Conservation (phyloP, 106 monocot species). For the Amphibolis antarctica region DNA sequence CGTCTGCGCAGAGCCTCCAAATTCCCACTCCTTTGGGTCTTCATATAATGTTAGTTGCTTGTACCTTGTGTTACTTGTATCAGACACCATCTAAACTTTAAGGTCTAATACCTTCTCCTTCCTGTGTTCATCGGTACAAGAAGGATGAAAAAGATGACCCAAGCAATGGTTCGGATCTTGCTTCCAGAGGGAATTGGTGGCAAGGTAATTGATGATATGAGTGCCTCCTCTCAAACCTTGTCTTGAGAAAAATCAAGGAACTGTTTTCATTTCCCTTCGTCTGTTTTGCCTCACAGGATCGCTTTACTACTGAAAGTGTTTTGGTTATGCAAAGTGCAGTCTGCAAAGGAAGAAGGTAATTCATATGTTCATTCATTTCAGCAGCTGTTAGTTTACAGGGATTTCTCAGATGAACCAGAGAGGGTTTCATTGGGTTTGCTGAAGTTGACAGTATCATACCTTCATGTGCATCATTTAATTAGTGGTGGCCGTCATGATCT, state of each 20-base stretch:
- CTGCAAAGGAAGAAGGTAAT: not conserved
- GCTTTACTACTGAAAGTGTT: slow-evolving; percentile 8
- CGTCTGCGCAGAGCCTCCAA: slow-evolving; percentile 11
- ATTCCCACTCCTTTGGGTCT: not conserved
- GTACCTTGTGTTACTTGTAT: not conserved
- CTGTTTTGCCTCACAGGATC: not conserved
- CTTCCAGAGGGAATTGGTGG: slow-evolving; percentile 16
- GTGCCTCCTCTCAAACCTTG: not conserved
- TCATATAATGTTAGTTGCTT: slow-evolving; percentile 7
- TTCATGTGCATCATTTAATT: too few species aligned
- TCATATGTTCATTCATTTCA: too few species aligned
- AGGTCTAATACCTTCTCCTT: not conserved
- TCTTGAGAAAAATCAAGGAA: too few species aligned
- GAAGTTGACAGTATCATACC: too few species aligned
- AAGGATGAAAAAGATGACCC: slow-evolving; percentile 5
- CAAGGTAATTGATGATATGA: slow-evolving; percentile 6
- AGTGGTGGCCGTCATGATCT: too few species aligned
- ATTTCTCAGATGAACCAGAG: too few species aligned
- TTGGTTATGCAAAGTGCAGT: not conserved
- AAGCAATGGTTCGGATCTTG: not conserved
- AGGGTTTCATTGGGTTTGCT: too few species aligned
- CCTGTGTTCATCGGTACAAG: not conserved
- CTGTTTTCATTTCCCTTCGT: too few species aligned
- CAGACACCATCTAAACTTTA: not conserved
- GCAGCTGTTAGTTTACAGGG: too few species aligned